These are phyloP conservation scores for Fusarium abutilonis DNA, from an alignment of 2,329 filamentous ascomycete genomes.

Conservation along the genomic window DNA sequence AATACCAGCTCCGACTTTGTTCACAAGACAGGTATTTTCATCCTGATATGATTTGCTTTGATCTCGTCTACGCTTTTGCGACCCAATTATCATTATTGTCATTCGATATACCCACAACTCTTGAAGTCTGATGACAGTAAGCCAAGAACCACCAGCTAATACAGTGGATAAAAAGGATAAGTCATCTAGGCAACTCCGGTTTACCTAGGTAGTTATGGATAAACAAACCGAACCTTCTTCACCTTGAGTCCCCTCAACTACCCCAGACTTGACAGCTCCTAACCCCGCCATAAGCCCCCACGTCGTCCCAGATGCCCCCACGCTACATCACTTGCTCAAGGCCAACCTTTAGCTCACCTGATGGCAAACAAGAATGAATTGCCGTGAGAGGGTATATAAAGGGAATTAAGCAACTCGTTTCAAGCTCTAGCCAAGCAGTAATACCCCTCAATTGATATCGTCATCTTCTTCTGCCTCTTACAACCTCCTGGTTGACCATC, in stretches of 20 bases:
- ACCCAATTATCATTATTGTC: background rate
- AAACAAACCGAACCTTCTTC: background rate
- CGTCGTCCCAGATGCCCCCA: slow-evolving; percentile 20
- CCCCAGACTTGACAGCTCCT: slow-evolving; percentile 19
- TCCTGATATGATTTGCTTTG: background rate
- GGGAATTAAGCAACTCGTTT: background rate
- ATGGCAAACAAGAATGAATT: slow-evolving; percentile 1
- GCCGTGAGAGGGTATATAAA: slow-evolving; percentile 14
- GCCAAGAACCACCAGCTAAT: slow-evolving; percentile 15
- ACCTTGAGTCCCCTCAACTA: background rate
- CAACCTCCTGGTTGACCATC: slow-evolving; percentile 9
- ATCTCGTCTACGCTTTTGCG: background rate
- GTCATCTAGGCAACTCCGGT: background rate
- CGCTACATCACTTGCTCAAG: slow-evolving; percentile 3
- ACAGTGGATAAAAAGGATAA: background rate
- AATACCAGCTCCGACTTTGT: background rate
- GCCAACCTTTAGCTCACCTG: slow-evolving; percentile 3
- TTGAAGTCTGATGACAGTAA: slow-evolving; percentile 7
- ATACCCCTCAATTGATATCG: background rate
- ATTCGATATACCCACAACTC: slow-evolving; percentile 1
- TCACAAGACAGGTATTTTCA: background rate
- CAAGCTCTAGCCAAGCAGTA: background rate
- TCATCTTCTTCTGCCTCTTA: background rate
- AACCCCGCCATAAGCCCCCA: slow-evolving; percentile 26
- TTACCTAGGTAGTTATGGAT: background rate